phyloP scores from a whole-genome alignment of 495 filamentous ascomycete genomes.

The Immersiella caudata region DNA sequence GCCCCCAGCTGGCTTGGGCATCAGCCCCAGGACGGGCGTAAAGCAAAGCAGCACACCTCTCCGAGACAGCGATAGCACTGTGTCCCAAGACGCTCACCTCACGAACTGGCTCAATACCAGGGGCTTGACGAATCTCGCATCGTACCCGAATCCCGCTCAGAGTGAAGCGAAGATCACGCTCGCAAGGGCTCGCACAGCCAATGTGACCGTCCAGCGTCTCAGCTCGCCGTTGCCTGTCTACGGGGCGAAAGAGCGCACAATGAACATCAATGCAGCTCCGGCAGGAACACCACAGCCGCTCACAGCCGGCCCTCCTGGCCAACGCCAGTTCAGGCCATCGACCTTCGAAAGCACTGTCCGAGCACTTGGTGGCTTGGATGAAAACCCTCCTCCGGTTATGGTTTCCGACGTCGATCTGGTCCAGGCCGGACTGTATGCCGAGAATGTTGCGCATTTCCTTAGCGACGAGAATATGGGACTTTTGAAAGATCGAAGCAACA shows the following conservation, averaged over 20 bases:
- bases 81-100: conserved; percentile 32
- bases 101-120: conserved; percentile 41
- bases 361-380: conserved; percentile 4
- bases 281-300: conserved; percentile 47
- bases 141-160: conserved; percentile 51
- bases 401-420: neutral
- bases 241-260: conserved; percentile 16
- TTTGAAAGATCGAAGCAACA: neutral
- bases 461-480: neutral
- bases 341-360: conserved; percentile 32
- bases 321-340: conserved; percentile 42
- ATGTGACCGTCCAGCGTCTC: conserved; percentile 20
- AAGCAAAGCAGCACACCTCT: conserved; percentile 14
- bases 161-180: conserved; percentile 46
- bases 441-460: neutral
- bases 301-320: conserved; percentile 52
- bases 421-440: neutral
- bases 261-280: conserved; percentile 42
- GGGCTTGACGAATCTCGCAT: conserved; percentile 47
- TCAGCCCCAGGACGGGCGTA: conserved; percentile 7
- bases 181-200: conserved; percentile 36
- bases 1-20: conserved; percentile 15
- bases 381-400: neutral
- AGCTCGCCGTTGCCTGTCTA: conserved; percentile 20
- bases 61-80: conserved; percentile 30